These are phyloP conservation scores for Lonicera japonica DNA, from an alignment of 129 eudicot species.

Conservation along the genomic window DNA sequence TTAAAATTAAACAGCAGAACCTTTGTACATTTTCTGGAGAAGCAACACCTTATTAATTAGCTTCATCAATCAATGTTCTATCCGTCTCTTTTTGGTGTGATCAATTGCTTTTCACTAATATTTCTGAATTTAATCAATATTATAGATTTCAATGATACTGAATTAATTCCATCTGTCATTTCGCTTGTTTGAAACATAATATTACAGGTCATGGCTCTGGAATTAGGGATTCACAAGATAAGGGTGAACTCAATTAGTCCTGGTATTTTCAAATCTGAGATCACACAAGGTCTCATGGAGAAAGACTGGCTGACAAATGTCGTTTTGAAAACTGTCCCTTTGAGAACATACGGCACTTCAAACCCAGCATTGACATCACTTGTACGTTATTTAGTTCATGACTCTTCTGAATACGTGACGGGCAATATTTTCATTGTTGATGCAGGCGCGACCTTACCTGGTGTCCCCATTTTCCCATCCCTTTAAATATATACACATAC, in stretches of 20 bases:
- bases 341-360: conserved; percentile 38
- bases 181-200: background rate
- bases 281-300: conserved; percentile 53
- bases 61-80: background rate
- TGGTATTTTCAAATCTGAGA: conserved; percentile 77
- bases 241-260: conserved; percentile 75
- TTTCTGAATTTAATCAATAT: background rate
- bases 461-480: conserved; percentile 75
- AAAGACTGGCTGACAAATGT: conserved; percentile 62
- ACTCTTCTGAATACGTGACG: conserved; percentile 50
- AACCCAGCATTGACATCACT: conserved; percentile 68
- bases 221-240: conserved; percentile 62
- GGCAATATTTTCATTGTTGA: conserved; percentile 70
- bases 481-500: conserved; percentile 22
- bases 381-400: conserved; percentile 57
- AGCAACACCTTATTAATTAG: background rate
- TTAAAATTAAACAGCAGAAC: no score
- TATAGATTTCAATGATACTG: background rate
- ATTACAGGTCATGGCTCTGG: conserved; percentile 68
- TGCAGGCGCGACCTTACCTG: conserved; percentile 75
- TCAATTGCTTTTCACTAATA: no score
- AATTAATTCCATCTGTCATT: background rate
- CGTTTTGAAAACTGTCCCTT: conserved; percentile 50
- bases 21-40: no score
- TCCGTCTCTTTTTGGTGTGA: background rate